Conservation (phyloP, 257 asterid species). For the Solanum lignicaule region DNA sequence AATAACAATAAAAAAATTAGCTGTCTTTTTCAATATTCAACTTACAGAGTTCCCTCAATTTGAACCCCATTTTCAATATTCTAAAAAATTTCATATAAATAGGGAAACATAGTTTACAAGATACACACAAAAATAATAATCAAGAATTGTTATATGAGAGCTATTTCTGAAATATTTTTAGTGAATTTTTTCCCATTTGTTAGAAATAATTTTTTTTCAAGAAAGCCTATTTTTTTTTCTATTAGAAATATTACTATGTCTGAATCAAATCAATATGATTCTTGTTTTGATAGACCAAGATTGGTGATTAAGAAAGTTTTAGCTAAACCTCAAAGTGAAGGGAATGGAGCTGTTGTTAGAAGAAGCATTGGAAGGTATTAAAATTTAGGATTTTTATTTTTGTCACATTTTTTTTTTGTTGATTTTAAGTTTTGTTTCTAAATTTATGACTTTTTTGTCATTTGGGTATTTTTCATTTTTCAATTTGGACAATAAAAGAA, state of each 20-base stretch:
- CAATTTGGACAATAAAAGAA: background rate
- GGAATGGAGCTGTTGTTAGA: conserved; percentile 70
- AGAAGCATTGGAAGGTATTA: conserved; percentile 86
- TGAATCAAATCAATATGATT: conserved; percentile 17
- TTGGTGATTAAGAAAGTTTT: conserved; percentile 51
- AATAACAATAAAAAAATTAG: background rate
- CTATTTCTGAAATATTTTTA: conserved; percentile 13
- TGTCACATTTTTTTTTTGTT: background rate
- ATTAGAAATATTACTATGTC: conserved; percentile 39
- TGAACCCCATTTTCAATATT: background rate
- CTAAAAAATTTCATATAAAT: background rate
- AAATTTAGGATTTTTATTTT: background rate
- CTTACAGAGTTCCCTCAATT: background rate
- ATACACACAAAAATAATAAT: background rate
- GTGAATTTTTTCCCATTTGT: conserved; percentile 11
- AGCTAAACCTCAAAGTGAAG: conserved; percentile 70
- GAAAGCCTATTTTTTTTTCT: background rate
- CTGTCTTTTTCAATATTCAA: conserved; percentile 1
- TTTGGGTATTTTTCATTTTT: background rate
- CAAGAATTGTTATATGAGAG: conserved; percentile 16
- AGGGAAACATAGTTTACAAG: background rate
- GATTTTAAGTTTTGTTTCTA: background rate
- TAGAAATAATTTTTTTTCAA: background rate
- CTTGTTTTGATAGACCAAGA: conserved; percentile 51
- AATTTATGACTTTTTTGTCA: background rate